Percentiles rank a stretch among this genome's conserved stretches.
Evolutionary conservation across 441 rosid genomes (phyloP).

Genomic region (Macaranga tanarius): DNA sequence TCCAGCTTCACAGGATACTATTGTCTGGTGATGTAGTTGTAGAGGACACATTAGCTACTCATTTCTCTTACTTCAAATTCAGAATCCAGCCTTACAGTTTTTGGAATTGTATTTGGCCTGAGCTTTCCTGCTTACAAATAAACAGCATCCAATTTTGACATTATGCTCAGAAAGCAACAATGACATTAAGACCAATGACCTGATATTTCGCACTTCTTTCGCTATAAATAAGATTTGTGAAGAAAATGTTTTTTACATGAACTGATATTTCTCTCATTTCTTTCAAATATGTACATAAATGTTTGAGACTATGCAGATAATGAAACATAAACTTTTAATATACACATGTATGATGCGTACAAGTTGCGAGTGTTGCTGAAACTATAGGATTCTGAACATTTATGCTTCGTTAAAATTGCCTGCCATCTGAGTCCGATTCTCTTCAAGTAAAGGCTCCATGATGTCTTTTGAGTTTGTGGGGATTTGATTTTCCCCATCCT

Average conservation of each 20-base stretch:
- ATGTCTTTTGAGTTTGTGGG: slow-evolving; percentile 9
- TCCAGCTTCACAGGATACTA: background rate
- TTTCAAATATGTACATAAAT: background rate
- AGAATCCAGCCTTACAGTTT: background rate
- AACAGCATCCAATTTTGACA: background rate
- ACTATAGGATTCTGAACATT: slow-evolving; percentile 4
- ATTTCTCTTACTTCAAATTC: too few relatives aligned
- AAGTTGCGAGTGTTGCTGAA: background rate
- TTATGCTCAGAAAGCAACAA: background rate
- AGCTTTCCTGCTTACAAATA: too few relatives aligned
- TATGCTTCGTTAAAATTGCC: slow-evolving; percentile 21
- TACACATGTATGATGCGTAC: background rate
- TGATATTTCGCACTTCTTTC: background rate
- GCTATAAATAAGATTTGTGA: background rate
- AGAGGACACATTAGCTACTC: too few relatives aligned
- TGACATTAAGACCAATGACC: background rate
- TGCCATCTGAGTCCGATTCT: slow-evolving; percentile 10
- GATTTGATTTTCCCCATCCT: slow-evolving; percentile 37
- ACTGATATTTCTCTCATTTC: too few relatives aligned
- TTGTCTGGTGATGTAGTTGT: too few relatives aligned
- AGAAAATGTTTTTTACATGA: background rate
- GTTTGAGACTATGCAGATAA: background rate
- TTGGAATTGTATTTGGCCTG: background rate
- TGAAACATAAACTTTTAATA: background rate
- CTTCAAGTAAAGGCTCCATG: slow-evolving; percentile 47